These are phyloP conservation scores for Picea glauca DNA, from an alignment of 75 land plant genomes.

Conservation along the genomic window DNA sequence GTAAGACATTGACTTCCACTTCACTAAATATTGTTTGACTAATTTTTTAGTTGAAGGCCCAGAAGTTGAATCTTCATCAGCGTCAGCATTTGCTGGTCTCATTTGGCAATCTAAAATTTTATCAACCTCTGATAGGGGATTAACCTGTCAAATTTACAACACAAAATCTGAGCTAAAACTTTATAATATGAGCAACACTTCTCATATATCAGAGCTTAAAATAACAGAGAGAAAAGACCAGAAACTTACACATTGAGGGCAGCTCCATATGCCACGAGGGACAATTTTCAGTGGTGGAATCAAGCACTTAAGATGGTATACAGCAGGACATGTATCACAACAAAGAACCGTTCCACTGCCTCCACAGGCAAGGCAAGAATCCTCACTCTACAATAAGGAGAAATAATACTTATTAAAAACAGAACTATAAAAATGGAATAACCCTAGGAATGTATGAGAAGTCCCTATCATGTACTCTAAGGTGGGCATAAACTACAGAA, in stretches of 20 bases:
- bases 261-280: slow-evolving; percentile 73
- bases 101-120: slow-evolving; percentile 89
- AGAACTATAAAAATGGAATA: not conserved
- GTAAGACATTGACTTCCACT: slow-evolving; percentile 93
- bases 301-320: slow-evolving; percentile 79
- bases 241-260: slow-evolving; percentile 91
- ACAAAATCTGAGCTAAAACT: not conserved
- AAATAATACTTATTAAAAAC: not conserved
- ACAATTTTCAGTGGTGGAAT: slow-evolving; percentile 65
- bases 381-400: slow-evolving; percentile 54
- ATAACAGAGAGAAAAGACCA: not conserved
- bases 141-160: slow-evolving; percentile 48
- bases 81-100: slow-evolving; percentile 54
- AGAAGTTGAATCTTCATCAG: slow-evolving; percentile 34
- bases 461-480: no score
- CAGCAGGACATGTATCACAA: slow-evolving; percentile 82
- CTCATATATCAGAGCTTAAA: not conserved
- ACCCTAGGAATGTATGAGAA: no score
- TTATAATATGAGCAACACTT: no score
- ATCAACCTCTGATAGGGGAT: slow-evolving; percentile 83
- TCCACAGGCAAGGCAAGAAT: slow-evolving; percentile 73
- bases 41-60: slow-evolving; percentile 33
- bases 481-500: no score
- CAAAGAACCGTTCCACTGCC: slow-evolving; percentile 52
- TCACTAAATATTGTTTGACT: slow-evolving; percentile 85